Percentiles rank a stretch among this genome's conserved stretches.
phyloP scores from a whole-genome alignment of 768 basidiomycete species.

The Mrakia blollopis region DNA sequence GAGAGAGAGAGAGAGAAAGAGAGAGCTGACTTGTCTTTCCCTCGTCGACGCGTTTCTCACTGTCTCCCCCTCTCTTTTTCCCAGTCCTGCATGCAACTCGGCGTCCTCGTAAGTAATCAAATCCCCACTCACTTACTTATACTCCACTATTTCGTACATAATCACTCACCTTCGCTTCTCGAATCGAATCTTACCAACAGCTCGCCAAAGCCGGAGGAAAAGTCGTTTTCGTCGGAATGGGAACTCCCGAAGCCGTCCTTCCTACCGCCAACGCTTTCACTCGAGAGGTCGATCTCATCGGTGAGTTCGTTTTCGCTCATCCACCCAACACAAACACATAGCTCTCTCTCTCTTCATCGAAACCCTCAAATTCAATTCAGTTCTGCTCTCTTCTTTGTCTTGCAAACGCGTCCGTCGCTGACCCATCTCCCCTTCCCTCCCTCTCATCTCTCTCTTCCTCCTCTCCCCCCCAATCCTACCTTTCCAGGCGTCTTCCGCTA shows the following conservation, averaged over 20 bases:
- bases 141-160: too few relatives aligned
- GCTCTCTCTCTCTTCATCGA: too few relatives aligned
- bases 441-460: neutral
- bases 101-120: conserved; percentile 80
- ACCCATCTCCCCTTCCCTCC: neutral
- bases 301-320: conserved; percentile 40
- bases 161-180: conserved; percentile 13
- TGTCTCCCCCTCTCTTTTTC: neutral
- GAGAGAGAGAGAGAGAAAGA: too few relatives aligned
- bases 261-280: conserved; percentile 70
- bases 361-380: too few relatives aligned
- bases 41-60: neutral
- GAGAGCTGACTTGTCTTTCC: neutral
- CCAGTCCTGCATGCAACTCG: conserved; percentile 49
- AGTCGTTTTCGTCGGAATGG: conserved; percentile 95
- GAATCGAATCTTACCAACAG: conserved; percentile 40
- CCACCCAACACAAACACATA: too few relatives aligned
- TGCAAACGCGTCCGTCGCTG: too few relatives aligned
- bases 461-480: neutral
- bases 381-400: too few relatives aligned
- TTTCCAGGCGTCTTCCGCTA: conserved; percentile 62
- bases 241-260: conserved; percentile 69
- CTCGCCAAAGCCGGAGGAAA: conserved; percentile 78
- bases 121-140: too few relatives aligned
- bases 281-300: conserved; percentile 87